Conservation (phyloP, 1,284 basidiomycete species). For the Ceratobasidium sp. region DNA sequence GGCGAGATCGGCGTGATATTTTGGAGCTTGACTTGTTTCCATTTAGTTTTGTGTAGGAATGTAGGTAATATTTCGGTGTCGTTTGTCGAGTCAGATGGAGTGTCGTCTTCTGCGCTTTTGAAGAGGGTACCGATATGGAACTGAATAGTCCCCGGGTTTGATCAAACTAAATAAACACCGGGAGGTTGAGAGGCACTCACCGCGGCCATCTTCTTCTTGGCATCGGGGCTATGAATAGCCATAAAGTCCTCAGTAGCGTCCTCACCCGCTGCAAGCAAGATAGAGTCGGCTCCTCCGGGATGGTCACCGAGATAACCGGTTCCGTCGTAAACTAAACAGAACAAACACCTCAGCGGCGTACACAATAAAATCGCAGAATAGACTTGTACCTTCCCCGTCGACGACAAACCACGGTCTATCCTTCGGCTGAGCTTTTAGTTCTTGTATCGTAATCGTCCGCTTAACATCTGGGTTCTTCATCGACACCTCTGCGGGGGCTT, state of each 20-base stretch:
- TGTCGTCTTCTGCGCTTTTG: constrained; percentile 5
- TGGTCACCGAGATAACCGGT: constrained; percentile 70
- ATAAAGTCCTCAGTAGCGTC: constrained; percentile 76
- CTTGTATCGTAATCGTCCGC: constrained; percentile 64
- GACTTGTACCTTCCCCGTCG: constrained; percentile 60
- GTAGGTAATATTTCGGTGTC: constrained; percentile 45
- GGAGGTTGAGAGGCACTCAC: constrained; percentile 51
- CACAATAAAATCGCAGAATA: too few relatives aligned
- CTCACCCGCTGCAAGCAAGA: constrained; percentile 70
- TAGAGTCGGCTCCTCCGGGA: constrained; percentile 74
- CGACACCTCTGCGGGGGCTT: constrained; percentile 50
- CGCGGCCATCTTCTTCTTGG: constrained; percentile 64
- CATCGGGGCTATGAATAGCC: constrained; percentile 69
- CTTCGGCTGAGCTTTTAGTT: constrained; percentile 64
- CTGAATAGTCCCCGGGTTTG: constrained; percentile 49
- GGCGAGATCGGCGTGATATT: constrained; percentile 63
- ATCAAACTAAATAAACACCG: constrained; percentile 45
- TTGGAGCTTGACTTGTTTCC: constrained; percentile 67
- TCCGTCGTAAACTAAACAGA: constrained; percentile 69
- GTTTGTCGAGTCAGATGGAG: neutral
- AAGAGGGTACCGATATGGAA: constrained; percentile 64
- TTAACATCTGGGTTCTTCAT: constrained; percentile 62
- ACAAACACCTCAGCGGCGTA: too few relatives aligned
- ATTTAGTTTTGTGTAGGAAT: constrained; percentile 67
- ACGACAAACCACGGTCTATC: constrained; percentile 74